A percentile compares a stretch with the other conserved stretches of the same genome.
Conservation (phyloP, 140 eudicot genomes). For the Stevia rebaudiana region DNA sequence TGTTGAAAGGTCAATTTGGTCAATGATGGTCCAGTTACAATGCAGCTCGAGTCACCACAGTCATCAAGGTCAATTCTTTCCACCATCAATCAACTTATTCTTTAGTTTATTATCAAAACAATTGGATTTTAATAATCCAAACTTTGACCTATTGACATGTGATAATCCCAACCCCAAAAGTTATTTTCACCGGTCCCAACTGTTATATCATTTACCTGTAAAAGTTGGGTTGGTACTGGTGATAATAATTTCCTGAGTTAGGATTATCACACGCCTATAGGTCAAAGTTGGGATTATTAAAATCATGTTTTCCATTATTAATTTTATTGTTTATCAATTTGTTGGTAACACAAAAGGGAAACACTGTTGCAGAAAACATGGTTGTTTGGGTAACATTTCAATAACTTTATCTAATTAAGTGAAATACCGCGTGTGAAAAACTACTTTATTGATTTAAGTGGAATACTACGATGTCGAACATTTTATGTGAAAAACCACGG, state of each 20-base stretch:
- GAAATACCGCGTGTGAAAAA: background rate
- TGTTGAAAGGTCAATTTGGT: constrained; percentile 66
- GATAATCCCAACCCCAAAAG: too few species aligned
- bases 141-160: too few species aligned
- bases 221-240: too few species aligned
- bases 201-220: too few species aligned
- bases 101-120: background rate
- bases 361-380: background rate
- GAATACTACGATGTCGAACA: background rate
- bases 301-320: too few species aligned
- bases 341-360: background rate
- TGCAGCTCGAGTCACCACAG: constrained; percentile 88
- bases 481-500: background rate
- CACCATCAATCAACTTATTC: background rate
- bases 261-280: too few species aligned
- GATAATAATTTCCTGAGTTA: too few species aligned
- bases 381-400: background rate
- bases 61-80: constrained; percentile 45
- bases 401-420: background rate
- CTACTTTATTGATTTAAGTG: background rate
- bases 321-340: background rate
- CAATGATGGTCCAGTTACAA: constrained; percentile 94
- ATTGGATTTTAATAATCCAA: too few species aligned
- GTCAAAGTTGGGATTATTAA: too few species aligned
- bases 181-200: too few species aligned